A percentile compares a stretch with the other conserved stretches of the same genome.
These are phyloP conservation scores for Oehlia diaphana DNA, from an alignment of 192 early-diverging fungal species.

Conservation along the genomic window DNA sequence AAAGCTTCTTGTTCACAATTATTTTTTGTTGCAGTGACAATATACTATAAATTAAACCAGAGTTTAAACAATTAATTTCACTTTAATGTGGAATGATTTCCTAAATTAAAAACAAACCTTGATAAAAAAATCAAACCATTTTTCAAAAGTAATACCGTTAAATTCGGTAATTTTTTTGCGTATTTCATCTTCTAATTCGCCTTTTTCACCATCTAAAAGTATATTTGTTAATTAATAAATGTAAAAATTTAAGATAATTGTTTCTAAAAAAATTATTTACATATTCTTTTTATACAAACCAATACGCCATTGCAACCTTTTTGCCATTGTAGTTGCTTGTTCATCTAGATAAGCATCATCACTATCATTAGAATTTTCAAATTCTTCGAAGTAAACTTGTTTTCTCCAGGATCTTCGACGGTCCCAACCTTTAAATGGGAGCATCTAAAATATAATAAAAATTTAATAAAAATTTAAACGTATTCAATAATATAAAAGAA, in stretches of 20 bases:
- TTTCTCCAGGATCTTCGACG: slow-evolving; percentile 14
- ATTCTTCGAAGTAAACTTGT: slow-evolving; percentile 27
- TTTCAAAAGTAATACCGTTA: slow-evolving; percentile 43
- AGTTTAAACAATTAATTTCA: too few relatives aligned
- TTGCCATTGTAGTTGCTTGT: slow-evolving; percentile 40
- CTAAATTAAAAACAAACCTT: slow-evolving; percentile 42
- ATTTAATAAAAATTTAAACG: background rate
- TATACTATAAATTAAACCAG: slow-evolving; percentile 44
- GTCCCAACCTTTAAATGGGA: slow-evolving; percentile 7
- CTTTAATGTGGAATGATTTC: too few relatives aligned
- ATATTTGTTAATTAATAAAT: background rate
- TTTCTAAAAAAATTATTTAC: background rate
- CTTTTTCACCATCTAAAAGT: slow-evolving; percentile 7
- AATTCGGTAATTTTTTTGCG: slow-evolving; percentile 33
- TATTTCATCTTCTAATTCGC: slow-evolving; percentile 21
- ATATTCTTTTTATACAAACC: slow-evolving; percentile 22
- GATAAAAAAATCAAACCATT: slow-evolving; percentile 68
- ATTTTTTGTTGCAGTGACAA: slow-evolving; percentile 49
- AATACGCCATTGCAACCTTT: slow-evolving; percentile 38
- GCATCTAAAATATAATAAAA: slow-evolving; percentile 5
- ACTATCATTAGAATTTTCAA: slow-evolving; percentile 24
- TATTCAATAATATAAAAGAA: background rate
- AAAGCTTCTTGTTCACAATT: slow-evolving; percentile 58
- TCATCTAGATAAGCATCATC: slow-evolving; percentile 38
- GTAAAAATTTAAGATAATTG: too few relatives aligned